Evolutionary conservation across 106 monocot species (phyloP).

Genomic region (Hemerocallis citrina): DNA sequence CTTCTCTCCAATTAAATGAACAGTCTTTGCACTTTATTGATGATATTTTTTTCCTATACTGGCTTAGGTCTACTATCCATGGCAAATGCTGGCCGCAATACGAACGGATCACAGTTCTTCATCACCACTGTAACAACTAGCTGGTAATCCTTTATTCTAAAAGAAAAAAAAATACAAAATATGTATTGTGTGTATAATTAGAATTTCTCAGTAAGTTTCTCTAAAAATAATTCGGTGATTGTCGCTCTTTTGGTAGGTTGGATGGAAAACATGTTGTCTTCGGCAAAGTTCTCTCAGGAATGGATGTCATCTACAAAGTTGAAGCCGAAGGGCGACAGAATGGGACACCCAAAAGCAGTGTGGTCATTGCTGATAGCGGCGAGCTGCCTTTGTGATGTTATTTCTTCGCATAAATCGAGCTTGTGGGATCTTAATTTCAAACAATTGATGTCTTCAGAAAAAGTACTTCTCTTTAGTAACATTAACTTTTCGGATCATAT

Average conservation of each 20-base stretch:
- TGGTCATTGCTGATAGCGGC: conserved; percentile 50
- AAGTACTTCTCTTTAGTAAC: too few species aligned
- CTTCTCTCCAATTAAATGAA: too few species aligned
- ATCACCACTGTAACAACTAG: conserved; percentile 79
- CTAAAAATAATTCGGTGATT: background rate
- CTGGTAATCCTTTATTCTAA: conserved; percentile 51
- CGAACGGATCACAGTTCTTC: conserved; percentile 89
- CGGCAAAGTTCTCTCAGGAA: conserved; percentile 58
- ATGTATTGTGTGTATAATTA: background rate
- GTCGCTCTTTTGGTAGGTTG: conserved; percentile 18
- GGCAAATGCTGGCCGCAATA: conserved; percentile 77
- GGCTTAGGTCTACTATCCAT: conserved; percentile 60
- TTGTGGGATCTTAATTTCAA: background rate
- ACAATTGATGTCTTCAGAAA: background rate
- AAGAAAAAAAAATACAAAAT: background rate
- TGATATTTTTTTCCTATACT: background rate
- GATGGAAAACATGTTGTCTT: conserved; percentile 61
- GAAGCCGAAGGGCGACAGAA: conserved; percentile 61
- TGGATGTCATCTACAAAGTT: conserved; percentile 63
- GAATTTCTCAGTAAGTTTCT: background rate
- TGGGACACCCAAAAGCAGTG: conserved; percentile 55
- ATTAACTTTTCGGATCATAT: too few species aligned
- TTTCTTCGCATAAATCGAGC: background rate
- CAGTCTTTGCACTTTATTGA: background rate
- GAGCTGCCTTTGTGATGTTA: conserved; percentile 21